A percentile compares a stretch with the other conserved stretches of the same genome.
Conservation (phyloP, 1,284 basidiomycete species). For the Inonotus hispidus region DNA sequence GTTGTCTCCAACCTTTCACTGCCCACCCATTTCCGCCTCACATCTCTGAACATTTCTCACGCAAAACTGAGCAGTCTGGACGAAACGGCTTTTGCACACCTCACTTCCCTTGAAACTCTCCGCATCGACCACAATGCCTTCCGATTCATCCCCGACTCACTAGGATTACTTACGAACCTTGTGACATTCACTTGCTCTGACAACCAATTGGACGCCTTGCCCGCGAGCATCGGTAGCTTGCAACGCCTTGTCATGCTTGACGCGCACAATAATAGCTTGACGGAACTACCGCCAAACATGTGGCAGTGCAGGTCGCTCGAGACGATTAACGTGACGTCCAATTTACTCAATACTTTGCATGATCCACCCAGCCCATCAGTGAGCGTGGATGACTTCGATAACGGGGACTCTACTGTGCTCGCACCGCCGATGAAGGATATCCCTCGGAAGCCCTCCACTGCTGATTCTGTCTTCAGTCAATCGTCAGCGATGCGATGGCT, state of each 20-base stretch:
- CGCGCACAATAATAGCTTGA: constrained; percentile 89
- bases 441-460: constrained; percentile 43
- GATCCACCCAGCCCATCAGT: constrained; percentile 42
- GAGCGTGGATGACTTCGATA: constrained; percentile 8
- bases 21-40: constrained; percentile 59
- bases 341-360: constrained; percentile 74
- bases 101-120: constrained; percentile 69
- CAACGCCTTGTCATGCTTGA: constrained; percentile 77
- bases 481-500: constrained; percentile 29
- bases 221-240: constrained; percentile 73
- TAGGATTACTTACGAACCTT: constrained; percentile 72
- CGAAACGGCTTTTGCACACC: constrained; percentile 64
- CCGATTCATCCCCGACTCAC: constrained; percentile 75
- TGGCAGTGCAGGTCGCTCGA: constrained; percentile 82
- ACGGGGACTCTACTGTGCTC: constrained; percentile 1
- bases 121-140: constrained; percentile 87
- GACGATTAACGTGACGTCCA: constrained; percentile 86
- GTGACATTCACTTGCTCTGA: constrained; percentile 82
- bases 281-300: constrained; percentile 67
- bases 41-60: constrained; percentile 83
- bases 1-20: constrained; percentile 55
- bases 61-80: constrained; percentile 87
- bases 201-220: constrained; percentile 80
- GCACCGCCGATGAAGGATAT: constrained; percentile 7
- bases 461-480: constrained; percentile 26